A percentile compares a stretch with the other conserved stretches of the same genome.
Evolutionary conservation across 108 stramenopile genomes (phyloP).

Genomic region (Phaeodactylum tricornutum): DNA sequence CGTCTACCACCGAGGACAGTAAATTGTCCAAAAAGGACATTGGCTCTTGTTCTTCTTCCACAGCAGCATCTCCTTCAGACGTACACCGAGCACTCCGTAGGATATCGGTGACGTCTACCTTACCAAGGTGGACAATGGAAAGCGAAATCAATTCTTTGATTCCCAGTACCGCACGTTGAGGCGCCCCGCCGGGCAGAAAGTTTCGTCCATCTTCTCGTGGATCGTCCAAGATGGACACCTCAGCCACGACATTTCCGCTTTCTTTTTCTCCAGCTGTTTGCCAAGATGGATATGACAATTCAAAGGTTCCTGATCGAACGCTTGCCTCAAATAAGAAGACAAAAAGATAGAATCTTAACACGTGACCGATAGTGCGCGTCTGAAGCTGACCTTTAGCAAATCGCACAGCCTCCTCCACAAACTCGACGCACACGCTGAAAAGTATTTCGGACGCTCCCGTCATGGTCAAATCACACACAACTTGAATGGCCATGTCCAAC

Average conservation of each 20-base stretch:
- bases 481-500: slow-evolving; percentile 67
- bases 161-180: slow-evolving; percentile 2
- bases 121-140: neutral
- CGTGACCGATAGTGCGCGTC: slow-evolving; percentile 66
- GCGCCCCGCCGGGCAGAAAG: slow-evolving; percentile 18
- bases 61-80: slow-evolving; percentile 9
- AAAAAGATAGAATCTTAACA: slow-evolving; percentile 70
- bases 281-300: slow-evolving; percentile 2
- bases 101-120: neutral
- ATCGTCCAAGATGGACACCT: slow-evolving; percentile 13
- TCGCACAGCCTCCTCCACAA: slow-evolving; percentile 57
- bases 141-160: slow-evolving; percentile 4
- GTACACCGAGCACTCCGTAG: slow-evolving; percentile 1
- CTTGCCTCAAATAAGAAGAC: slow-evolving; percentile 81
- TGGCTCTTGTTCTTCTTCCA: slow-evolving; percentile 3
- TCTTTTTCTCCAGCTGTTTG: neutral
- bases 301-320: slow-evolving; percentile 25
- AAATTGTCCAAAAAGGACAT: slow-evolving; percentile 17
- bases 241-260: neutral
- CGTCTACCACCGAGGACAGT: slow-evolving; percentile 31
- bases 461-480: slow-evolving; percentile 79
- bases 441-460: slow-evolving; percentile 60
- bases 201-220: slow-evolving; percentile 2
- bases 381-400: slow-evolving; percentile 58
- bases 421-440: slow-evolving; percentile 65